Evolutionary conservation across 2,329 filamentous ascomycete genomes (phyloP), one percentile per base, ranked within the genome.

Genomic region (Neofusicoccum sp.): DNA sequence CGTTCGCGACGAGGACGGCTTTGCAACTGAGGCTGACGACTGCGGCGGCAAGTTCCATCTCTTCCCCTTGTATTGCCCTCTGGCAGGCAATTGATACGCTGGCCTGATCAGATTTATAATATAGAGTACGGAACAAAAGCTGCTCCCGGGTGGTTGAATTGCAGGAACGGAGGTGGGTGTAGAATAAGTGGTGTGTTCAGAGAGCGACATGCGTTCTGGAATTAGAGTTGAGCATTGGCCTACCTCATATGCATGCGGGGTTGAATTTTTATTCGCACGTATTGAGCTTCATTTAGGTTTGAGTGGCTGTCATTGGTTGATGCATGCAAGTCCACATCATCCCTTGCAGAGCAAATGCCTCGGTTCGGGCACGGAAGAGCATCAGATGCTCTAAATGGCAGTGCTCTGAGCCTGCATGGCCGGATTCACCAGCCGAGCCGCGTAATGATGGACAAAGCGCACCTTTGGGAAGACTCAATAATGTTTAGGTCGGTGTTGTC

Each of bases 1-100:
- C 56, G 40, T 63, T 63, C 16, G 38, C 43, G 41, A 58, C 6
- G 16, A 26, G 16, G 20, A 58, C 28, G 20, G 54, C 54, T 28
- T 58, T 58, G 33, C 54, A 47, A 9, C 40, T 45, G 11, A 58
- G 54, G 31, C 54, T 47, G 31, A 38, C 20, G 31, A 58, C 33
- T 9, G 54, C 54, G 11, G 54, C 41, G 40, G 41, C 43, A n/a
- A 58, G 43, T 14, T 56, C 51, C 51, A 56, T 56, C 12, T 8
- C 20, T 11, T 40, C 16, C 9, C 14, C 24, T 30, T 40, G 20
- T 40, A 6, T n/a, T 2, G 6, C 5, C 7, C 6, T 12, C 9
- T 1, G 4, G n/a, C n/a, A n/a, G n/a, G n/a, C n/a, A n/a, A n/a
- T n/a, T n/a, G n/a, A n/a, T n/a, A n/a, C n/a, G n/a, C n/a, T n/a